These are phyloP conservation scores for Neurospora sp. DNA, from an alignment of 495 filamentous ascomycete genomes.

Conservation along the genomic window DNA sequence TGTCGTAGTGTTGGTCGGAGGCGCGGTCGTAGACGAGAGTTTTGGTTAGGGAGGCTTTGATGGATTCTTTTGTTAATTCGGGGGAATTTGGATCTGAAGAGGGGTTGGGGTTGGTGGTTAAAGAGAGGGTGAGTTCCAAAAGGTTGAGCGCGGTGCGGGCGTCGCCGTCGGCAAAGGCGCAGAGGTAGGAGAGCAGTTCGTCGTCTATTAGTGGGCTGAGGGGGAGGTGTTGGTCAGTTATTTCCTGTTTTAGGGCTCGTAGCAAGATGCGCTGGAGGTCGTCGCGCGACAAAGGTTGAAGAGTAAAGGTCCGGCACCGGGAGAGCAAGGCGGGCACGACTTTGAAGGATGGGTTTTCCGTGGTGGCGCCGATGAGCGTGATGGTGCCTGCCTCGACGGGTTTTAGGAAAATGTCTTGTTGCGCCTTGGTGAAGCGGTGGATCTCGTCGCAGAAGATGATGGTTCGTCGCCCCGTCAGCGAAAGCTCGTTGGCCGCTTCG, in stretches of 20 bases:
- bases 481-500: conserved; percentile 74
- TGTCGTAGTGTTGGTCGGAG: conserved; percentile 93
- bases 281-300: conserved; percentile 59
- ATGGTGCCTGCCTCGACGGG: conserved; percentile 88
- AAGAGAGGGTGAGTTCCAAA: conserved; percentile 80
- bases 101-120: conserved; percentile 23
- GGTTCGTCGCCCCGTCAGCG: conserved; percentile 76
- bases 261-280: conserved; percentile 63
- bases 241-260: conserved; percentile 58
- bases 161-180: conserved; percentile 82
- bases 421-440: conserved; percentile 83
- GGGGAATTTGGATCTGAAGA: conserved; percentile 2
- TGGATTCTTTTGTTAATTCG: conserved; percentile 54
- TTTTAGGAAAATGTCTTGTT: conserved; percentile 92
- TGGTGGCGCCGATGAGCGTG: conserved; percentile 90
- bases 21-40: conserved; percentile 91
- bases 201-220: conserved; percentile 56
- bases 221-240: conserved; percentile 12
- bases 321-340: conserved; percentile 81
- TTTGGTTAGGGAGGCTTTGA: conserved; percentile 74
- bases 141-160: conserved; percentile 88
- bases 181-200: conserved; percentile 68
- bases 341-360: conserved; percentile 95
- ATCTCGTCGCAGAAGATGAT: conserved; percentile 99
- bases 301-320: conserved; percentile 80